Conservation (phyloP, 768 basidiomycete genomes). For the Tulasnella sp. region DNA sequence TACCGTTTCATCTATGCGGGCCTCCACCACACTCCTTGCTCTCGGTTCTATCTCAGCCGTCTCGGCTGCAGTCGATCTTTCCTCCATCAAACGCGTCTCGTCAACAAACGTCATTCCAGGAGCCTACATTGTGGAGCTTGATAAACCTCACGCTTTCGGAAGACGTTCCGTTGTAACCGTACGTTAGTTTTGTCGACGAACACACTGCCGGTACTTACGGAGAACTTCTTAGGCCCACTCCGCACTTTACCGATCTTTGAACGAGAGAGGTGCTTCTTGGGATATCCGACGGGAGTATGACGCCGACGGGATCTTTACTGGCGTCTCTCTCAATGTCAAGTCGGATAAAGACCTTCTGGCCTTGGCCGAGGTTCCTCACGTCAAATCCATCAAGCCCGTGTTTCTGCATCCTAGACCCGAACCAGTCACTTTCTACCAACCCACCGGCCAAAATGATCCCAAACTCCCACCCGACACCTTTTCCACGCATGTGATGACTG, state of each 20-base stretch:
- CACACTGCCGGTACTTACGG: constrained; percentile 55
- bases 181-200: not conserved
- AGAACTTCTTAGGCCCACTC: constrained; percentile 29
- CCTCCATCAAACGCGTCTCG: constrained; percentile 47
- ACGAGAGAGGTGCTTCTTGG: constrained; percentile 22
- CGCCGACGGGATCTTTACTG: constrained; percentile 21
- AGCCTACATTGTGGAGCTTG: constrained; percentile 63
- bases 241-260: constrained; percentile 20
- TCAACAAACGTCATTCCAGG: constrained; percentile 51
- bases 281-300: constrained; percentile 26
- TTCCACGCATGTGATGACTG: constrained; percentile 34
- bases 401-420: constrained; percentile 19
- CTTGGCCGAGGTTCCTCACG: constrained; percentile 20
- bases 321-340: constrained; percentile 28
- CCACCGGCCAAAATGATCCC: constrained; percentile 30
- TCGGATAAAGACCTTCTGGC: constrained; percentile 20
- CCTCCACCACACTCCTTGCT: constrained; percentile 71
- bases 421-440: constrained; percentile 7
- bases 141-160: constrained; percentile 42
- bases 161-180: constrained; percentile 38
- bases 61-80: constrained; percentile 41
- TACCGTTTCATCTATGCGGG: constrained; percentile 68
- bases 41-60: constrained; percentile 27
- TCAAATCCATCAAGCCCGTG: constrained; percentile 36
- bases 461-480: constrained; percentile 29